Evolutionary conservation across 2,329 filamentous ascomycete species (phyloP).

Genomic region (Curvularia lunata): DNA sequence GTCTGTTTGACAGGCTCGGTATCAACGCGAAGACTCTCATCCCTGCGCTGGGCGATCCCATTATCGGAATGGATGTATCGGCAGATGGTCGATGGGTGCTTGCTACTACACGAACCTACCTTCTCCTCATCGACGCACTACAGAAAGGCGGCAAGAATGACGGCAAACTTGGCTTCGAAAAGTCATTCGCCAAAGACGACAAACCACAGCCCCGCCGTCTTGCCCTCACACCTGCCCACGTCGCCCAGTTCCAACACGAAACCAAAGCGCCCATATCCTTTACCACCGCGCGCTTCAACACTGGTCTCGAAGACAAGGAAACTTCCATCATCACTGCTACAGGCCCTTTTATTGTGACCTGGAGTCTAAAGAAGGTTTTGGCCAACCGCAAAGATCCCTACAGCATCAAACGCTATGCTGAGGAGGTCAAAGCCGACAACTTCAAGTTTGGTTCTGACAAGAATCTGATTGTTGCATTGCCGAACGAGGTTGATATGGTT

Average conservation of each 20-base stretch:
- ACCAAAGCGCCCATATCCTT: slow-evolving; percentile 86
- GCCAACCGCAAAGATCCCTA: slow-evolving; percentile 84
- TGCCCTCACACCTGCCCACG: slow-evolving; percentile 85
- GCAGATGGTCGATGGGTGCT: slow-evolving; percentile 96
- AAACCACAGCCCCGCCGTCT: slow-evolving; percentile 94
- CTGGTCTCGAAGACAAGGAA: slow-evolving; percentile 78
- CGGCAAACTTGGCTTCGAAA: slow-evolving; percentile 97
- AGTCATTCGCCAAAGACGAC: slow-evolving; percentile 85
- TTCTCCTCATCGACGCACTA: slow-evolving; percentile 88
- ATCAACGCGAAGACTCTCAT: slow-evolving; percentile 98
- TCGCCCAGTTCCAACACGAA: slow-evolving; percentile 97
- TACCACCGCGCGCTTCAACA: slow-evolving; percentile 93
- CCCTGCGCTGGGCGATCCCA: slow-evolving; percentile 91
- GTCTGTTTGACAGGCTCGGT: slow-evolving; percentile 92
- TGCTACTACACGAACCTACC: slow-evolving; percentile 91
- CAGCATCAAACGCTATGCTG: slow-evolving; percentile 93
- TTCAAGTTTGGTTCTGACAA: slow-evolving; percentile 98
- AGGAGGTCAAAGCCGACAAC: slow-evolving; percentile 97
- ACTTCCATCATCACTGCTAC: slow-evolving; percentile 97
- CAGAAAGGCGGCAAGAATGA: slow-evolving; percentile 96
- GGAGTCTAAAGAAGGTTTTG: slow-evolving; percentile 90
- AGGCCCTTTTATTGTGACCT: slow-evolving; percentile 95
- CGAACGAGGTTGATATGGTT: slow-evolving; percentile 98
- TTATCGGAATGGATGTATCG: slow-evolving; percentile 92
- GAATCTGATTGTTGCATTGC: slow-evolving; percentile 95